Evolutionary conservation across 1,139 yeast species (phyloP), one percentile per base, ranked within the genome.

Genomic region (Yamadazyma friedrichii): DNA sequence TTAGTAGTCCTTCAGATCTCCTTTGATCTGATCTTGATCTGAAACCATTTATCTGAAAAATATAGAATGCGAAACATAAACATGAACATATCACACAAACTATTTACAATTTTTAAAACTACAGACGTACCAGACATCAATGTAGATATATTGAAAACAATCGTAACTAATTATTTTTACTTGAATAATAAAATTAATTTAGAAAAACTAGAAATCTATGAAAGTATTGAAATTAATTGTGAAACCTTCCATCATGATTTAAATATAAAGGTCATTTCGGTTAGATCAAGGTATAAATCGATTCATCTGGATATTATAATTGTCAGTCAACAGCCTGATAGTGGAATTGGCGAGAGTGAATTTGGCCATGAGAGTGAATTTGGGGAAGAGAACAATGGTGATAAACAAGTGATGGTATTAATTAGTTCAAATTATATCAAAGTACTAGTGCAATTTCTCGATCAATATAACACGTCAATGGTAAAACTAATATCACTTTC

Each of bases 151-250:
- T 9, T 36, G 20, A 13, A 25, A 15, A 31, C 24, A 6, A 20
- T 41, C 11, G 22, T 41, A 2, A 22, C 43, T 3, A 41, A 41
- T 17, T 41, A 38, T 15, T 35, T 41, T 8, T 31, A 22, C 16
- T 12, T 38, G 5, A 41, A 41, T 17, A 24, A 20, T 8, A 41
- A 41, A 22, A 5, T 41, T 13, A 12, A 25, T 15, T 12, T 15
- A 9, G 37, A 38, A 1, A 32, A 35, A 31, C 2, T n/a, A 6
- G 44, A 41, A n/a, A 35, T 41, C 15, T 41, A 16, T 15, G 37
- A 37, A 11, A 33, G 35, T n/a, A 28, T 40, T 22, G 12, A 16
- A 2, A 27, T 35, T n/a, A 13, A 30, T 13, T 5, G 11, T 15
- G 29, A 30, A 10, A 30, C 31, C 13, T 4, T 17, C 15, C 12